Percentiles rank a stretch among this genome's conserved stretches.
phyloP scores from a whole-genome alignment of 1,284 basidiomycete genomes.

The Naganishia sp. region DNA sequence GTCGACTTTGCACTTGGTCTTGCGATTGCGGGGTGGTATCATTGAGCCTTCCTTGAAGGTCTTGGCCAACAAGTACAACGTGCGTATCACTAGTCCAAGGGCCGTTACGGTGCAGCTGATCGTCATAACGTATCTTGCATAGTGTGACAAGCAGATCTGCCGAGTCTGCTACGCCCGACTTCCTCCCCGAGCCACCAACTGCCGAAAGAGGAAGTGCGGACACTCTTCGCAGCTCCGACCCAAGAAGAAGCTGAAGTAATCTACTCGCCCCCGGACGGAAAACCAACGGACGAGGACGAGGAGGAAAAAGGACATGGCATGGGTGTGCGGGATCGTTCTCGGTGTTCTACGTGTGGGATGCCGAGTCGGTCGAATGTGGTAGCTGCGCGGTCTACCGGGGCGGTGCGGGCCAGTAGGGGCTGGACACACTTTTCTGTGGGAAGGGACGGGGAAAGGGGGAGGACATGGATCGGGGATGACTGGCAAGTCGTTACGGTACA shows the following conservation, averaged over 20 bases:
- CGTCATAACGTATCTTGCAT: not conserved
- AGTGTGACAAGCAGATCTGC: slow-evolving; percentile 95
- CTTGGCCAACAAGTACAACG: slow-evolving; percentile 91
- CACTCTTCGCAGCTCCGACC: slow-evolving; percentile 95
- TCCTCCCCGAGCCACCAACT: slow-evolving; percentile 98
- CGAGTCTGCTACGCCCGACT: slow-evolving; percentile 99
- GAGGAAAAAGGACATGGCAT: slow-evolving; percentile 1
- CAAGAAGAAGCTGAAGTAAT: slow-evolving; percentile 87
- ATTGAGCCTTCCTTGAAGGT: slow-evolving; percentile 99
- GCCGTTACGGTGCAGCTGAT: not conserved
- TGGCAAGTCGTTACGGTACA: not conserved
- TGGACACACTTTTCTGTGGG: slow-evolving; percentile 4
- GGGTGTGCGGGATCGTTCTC: not conserved
- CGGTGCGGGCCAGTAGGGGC: not conserved
- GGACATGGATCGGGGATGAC: not conserved
- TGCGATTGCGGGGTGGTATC: slow-evolving; percentile 97
- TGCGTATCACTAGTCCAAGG: slow-evolving; percentile 37
- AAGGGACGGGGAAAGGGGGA: slow-evolving; percentile 1
- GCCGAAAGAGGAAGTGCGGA: slow-evolving; percentile 74
- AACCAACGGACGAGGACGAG: not conserved
- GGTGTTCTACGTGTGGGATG: not conserved
- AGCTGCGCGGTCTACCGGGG: slow-evolving; percentile 27
- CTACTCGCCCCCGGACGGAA: slow-evolving; percentile 27
- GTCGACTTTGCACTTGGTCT: slow-evolving; percentile 94
- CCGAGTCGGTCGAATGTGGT: slow-evolving; percentile 2